Evolutionary conservation across 1,284 basidiomycete genomes (phyloP), one percentile per base, ranked within the genome.

Genomic region (Apiotrichum akiyoshidainum): DNA sequence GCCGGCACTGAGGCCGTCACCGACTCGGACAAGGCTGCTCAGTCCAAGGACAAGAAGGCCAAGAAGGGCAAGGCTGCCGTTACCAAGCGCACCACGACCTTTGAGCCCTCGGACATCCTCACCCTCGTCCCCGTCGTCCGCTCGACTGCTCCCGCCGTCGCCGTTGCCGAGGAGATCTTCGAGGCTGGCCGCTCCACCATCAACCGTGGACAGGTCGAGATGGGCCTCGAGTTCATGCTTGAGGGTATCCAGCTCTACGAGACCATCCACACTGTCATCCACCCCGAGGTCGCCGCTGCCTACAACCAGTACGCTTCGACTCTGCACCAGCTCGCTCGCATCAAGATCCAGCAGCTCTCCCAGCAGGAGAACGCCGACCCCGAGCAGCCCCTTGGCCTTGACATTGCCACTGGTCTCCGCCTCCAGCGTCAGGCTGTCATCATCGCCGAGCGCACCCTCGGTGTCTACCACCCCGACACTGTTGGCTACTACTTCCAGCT

Each of bases 231-330:
- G 61, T 75, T 83, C 63, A 75, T 83, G 70, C 77, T 80, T 47
- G 83, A 84, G 61, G 81, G 79, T 44, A 75, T 84, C 58, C 79
- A 80, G 65, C 77, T 82, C 59, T 83, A 81, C 75, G 83, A 84
- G 75, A 80, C 81, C 64, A 80, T 84, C 49, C 83, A 82, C 69
- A 82, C 82, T 5, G 73, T 82, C 21, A 78, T 84, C 22, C 83
- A 84, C 71, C 81, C 82, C 34, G 83, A 83, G 66, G 80, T 82
- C 50, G 81, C 81, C 0, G 71, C 77, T 13, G 80, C 80, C 57
- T 83, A 82, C 72, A 79, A 81, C 65, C 73, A 79, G 57, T 82
- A 81, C 66, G 77, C 80, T 6, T 76, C 77, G 55, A 75, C 80
- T 11, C 72, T 81, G 48, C 80, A 82, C 63, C 73, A 76, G 63